phyloP scores from a whole-genome alignment of 495 filamentous ascomycete species.

The Neurospora sp. region DNA sequence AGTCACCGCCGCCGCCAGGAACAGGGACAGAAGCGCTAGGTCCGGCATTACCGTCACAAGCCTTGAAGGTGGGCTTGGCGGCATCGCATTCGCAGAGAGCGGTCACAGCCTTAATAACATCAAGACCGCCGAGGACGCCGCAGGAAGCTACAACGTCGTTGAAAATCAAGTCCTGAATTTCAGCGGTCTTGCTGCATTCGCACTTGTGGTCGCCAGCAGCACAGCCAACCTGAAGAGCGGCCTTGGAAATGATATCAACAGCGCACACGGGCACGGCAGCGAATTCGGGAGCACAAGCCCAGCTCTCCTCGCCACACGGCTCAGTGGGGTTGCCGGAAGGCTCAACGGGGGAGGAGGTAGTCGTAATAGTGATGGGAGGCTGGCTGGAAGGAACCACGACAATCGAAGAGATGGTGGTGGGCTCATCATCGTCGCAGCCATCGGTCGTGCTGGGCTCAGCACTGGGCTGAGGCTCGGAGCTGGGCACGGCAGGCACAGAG shows the following conservation, averaged over 20 bases:
- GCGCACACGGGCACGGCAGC: constrained; percentile 1
- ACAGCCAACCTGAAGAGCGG: not conserved
- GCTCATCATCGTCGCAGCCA: not conserved
- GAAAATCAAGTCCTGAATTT: not conserved
- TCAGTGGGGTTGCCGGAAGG: not conserved
- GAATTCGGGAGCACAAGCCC: not conserved
- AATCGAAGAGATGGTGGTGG: not conserved
- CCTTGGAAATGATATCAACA: not conserved
- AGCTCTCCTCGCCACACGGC: not conserved
- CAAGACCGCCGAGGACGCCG: not conserved
- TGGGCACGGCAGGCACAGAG: not conserved
- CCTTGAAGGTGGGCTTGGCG: not conserved
- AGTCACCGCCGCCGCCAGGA: not conserved
- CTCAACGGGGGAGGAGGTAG: not conserved
- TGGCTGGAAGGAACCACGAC: not conserved
- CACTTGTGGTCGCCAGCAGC: not conserved
- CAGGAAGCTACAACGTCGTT: not conserved
- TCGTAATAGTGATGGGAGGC: not conserved
- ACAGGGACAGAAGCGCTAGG: not conserved
- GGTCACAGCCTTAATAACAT: not conserved
- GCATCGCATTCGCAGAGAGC: not conserved
- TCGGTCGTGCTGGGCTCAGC: not conserved
- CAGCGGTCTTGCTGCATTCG: not conserved
- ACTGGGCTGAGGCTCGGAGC: not conserved
- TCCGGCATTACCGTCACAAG: not conserved